phyloP scores from a whole-genome alignment of 2,329 filamentous ascomycete genomes.

The Periconia sp. region DNA sequence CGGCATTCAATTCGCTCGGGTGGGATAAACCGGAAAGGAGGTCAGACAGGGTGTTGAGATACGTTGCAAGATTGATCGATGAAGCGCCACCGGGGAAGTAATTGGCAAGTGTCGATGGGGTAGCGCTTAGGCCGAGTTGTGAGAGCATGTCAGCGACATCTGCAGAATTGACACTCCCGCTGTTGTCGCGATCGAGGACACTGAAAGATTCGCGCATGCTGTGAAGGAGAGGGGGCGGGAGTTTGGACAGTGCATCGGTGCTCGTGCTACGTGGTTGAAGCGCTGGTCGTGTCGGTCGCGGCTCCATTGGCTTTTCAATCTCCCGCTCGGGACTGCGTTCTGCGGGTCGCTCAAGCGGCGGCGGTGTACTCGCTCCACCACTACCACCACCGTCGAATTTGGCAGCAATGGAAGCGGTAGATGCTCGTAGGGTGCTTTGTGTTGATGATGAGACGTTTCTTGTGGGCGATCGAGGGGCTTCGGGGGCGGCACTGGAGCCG shows the following conservation, averaged over 20 bases:
- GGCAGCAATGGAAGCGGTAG: slow-evolving; percentile 33
- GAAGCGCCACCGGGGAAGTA: slow-evolving; percentile 79
- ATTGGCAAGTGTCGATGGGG: slow-evolving; percentile 67
- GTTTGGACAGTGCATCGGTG: slow-evolving; percentile 59
- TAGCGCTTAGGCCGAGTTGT: slow-evolving; percentile 79
- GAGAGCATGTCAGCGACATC: slow-evolving; percentile 86
- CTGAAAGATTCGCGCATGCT: slow-evolving; percentile 91
- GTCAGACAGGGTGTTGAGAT: slow-evolving; percentile 78
- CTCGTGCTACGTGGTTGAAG: slow-evolving; percentile 26
- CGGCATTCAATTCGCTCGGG: slow-evolving; percentile 77
- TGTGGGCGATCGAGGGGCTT: slow-evolving; percentile 33
- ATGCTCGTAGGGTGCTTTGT: slow-evolving; percentile 22
- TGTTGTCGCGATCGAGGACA: slow-evolving; percentile 86
- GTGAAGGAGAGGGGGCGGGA: slow-evolving; percentile 81
- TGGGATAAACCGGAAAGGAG: slow-evolving; percentile 75
- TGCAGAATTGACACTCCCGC: slow-evolving; percentile 77
- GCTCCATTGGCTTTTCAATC: slow-evolving; percentile 27
- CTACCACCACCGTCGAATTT: slow-evolving; percentile 33
- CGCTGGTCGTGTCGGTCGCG: slow-evolving; percentile 24
- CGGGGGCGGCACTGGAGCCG: slow-evolving; percentile 27
- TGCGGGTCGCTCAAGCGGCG: slow-evolving; percentile 27
- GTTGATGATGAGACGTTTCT: slow-evolving; percentile 21
- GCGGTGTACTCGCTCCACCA: slow-evolving; percentile 31
- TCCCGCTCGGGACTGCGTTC: slow-evolving; percentile 23
- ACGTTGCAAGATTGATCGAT: slow-evolving; percentile 80